Base-by-base conservation (phyloP, 2,329 filamentous ascomycete species). In the Neonectria punicea region DNA sequence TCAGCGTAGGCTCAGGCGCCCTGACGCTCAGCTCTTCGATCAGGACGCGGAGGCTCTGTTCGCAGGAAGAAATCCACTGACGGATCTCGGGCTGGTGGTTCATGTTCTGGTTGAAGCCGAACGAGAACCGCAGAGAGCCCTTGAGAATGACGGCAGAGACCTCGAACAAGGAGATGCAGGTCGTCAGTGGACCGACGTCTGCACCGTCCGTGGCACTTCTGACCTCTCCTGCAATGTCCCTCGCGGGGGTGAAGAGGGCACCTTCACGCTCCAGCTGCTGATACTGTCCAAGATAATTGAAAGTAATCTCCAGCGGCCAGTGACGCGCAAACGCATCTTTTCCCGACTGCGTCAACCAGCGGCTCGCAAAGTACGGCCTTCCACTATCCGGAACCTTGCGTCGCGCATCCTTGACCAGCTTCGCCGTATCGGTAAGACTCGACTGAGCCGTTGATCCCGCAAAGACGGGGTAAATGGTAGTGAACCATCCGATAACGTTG, bases 111-210 rank as follows among this genome's bases (percentile, higher is more conserved):
- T 81, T 82, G 73, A 83, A 84, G 0, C 82, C 68, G 25, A 85
- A 80, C 16, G 81, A 82, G 66, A 85, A 72, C 22, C 79, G 80
- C 2, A 83, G 80, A 43, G 76, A 76, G 20, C 81, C 83, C 22
- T 81, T 77, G 20, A 83, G 78, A 20, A 84, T 76, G 54, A 80
- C 80, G 13, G 82, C 79, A 5, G 80, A 83, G 18, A 85, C 75
- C 65, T 86, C 84, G 22, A 86, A 84, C 1, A 84, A 69, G 0
- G 84, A 80, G n/a, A 85, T 82, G 25, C 69, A 68, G n/a, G 65
- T 43, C 6, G 69, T 61, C 3, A 59, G 1, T 5, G 62, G 43
- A 2, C 69, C 69, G 0, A 72, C 5, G 1, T 71, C 69, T 22
- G 69, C 62, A 1, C 70, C 69, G 4, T 63, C 49, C 1, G 30